Percentiles rank a stretch among this genome's conserved stretches.
phyloP scores from a whole-genome alignment of 2,329 filamentous ascomycete genomes.

The Thermomyces lanuginosus region DNA sequence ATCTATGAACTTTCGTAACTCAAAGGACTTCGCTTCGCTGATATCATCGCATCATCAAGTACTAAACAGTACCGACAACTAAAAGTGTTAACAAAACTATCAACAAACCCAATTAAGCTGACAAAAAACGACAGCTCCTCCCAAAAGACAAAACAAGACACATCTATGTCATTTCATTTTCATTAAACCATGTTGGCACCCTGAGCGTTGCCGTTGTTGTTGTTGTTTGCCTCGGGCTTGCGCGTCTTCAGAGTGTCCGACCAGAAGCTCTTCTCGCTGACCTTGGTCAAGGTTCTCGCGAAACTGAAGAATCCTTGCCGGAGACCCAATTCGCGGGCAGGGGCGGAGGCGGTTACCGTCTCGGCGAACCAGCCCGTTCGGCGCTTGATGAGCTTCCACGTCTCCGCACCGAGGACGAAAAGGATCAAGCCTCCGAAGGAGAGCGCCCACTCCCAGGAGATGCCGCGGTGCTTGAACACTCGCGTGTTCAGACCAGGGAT shows the following conservation, averaged over 20 bases:
- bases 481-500: conserved; percentile 50
- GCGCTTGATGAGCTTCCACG: conserved; percentile 55
- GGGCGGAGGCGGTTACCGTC: neutral
- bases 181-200: too few species aligned
- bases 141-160: too few species aligned
- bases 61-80: too few species aligned
- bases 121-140: too few species aligned
- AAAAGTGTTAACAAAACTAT: too few species aligned
- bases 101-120: too few species aligned
- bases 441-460: conserved; percentile 54
- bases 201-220: too few species aligned
- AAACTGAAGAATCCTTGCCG: conserved; percentile 6
- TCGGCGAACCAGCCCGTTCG: conserved; percentile 21
- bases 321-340: conserved; percentile 5
- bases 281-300: conserved; percentile 3
- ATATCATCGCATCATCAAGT: too few species aligned
- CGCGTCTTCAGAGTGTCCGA: conserved; percentile 3
- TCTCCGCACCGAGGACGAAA: conserved; percentile 49
- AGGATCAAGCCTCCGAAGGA: conserved; percentile 44
- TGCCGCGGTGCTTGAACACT: conserved; percentile 50
- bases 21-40: too few species aligned
- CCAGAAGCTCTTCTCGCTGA: conserved; percentile 4
- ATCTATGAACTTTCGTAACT: too few species aligned
- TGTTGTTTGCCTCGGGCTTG: too few species aligned
- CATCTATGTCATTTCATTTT: too few species aligned